phyloP scores from a whole-genome alignment of 306 rosid species.

The Lathyrus aphaca region DNA sequence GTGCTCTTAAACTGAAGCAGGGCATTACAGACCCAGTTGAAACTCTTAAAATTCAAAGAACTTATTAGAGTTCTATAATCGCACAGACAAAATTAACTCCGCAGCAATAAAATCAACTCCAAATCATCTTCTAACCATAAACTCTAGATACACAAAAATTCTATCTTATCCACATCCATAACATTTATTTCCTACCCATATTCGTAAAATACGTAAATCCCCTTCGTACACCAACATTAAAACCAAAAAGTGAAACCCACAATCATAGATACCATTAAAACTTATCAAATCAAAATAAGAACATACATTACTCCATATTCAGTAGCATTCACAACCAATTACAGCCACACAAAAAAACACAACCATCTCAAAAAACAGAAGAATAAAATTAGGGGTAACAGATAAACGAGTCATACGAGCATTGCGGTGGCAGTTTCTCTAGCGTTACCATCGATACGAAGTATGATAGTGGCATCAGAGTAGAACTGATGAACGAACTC shows the following conservation, averaged over 20 bases:
- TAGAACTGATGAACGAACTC: constrained; percentile 88
- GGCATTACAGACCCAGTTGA: not conserved
- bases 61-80: not conserved
- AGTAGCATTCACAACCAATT: not conserved
- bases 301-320: constrained; percentile 4
- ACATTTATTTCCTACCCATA: not conserved
- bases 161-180: not conserved
- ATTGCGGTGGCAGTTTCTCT: constrained; percentile 81
- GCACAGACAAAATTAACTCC: not conserved
- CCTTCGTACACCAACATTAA: not conserved
- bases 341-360: not conserved
- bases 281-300: constrained; percentile 1
- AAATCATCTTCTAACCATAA: not conserved
- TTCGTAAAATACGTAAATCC: not conserved
- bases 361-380: not conserved
- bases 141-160: not conserved
- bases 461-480: constrained; percentile 88
- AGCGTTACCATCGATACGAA: constrained; percentile 73
- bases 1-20: not conserved
- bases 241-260: not conserved
- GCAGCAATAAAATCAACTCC: not conserved
- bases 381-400: not conserved
- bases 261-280: not conserved
- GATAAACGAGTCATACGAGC: constrained; percentile 52
- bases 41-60: not conserved